Conservation (phyloP, 2,329 filamentous ascomycete species). For the Pseudocercospora fuligena region DNA sequence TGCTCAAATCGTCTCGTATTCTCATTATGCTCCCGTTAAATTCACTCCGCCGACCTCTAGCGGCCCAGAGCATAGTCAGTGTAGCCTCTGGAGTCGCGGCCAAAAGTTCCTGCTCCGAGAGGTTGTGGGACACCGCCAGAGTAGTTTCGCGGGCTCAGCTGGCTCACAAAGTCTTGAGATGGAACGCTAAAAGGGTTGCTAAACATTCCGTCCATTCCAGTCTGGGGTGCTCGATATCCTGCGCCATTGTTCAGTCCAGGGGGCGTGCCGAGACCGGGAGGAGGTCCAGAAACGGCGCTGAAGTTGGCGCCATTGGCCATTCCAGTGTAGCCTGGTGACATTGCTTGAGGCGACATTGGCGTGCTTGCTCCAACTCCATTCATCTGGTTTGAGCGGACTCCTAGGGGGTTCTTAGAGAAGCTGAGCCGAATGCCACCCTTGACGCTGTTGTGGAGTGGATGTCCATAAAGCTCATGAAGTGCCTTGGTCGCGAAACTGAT, state of each 20-base stretch:
- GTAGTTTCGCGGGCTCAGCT: conserved; percentile 31
- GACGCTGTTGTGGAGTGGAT: conserved; percentile 83
- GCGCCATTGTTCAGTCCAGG: conserved; percentile 49
- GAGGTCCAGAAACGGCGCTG: conserved; percentile 63
- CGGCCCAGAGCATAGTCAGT: conserved; percentile 20
- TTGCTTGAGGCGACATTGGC: conserved; percentile 55
- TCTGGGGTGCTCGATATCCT: conserved; percentile 25
- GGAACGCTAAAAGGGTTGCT: conserved; percentile 34
- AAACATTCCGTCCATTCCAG: conserved; percentile 38
- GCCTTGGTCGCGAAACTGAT: conserved; percentile 90
- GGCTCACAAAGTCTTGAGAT: conserved; percentile 29
- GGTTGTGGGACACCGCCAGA: conserved; percentile 37
- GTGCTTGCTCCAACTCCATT: conserved; percentile 58
- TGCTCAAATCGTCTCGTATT: conserved; percentile 8
- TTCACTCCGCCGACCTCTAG: neutral
- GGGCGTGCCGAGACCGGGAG: conserved; percentile 78
- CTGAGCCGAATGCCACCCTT: conserved; percentile 94
- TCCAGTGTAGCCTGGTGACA: conserved; percentile 61
- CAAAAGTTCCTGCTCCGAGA: conserved; percentile 35
- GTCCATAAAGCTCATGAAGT: conserved; percentile 85
- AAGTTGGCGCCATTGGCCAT: conserved; percentile 72
- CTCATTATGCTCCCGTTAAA: neutral
- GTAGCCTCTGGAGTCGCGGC: conserved; percentile 29
- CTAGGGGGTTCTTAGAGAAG: conserved; percentile 96
- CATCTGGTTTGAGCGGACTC: conserved; percentile 79